A percentile compares a stretch with the other conserved stretches of the same genome.
These are phyloP conservation scores for Climacium dendroides DNA, from an alignment of 225 moss, liverwort and hornwort genomes.

Conservation along the genomic window DNA sequence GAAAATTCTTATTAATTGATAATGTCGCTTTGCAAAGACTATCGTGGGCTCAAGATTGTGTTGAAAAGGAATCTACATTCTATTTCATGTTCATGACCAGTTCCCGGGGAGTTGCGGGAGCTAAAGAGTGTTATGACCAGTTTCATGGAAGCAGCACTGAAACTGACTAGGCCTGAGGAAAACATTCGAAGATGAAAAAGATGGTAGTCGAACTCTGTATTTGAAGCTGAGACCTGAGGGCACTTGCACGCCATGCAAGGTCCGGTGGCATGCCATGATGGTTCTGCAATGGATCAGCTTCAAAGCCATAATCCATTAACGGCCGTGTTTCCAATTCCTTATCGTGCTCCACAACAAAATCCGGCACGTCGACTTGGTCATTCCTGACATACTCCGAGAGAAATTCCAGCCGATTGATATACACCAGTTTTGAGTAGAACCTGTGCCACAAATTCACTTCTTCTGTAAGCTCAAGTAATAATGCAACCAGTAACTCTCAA, in stretches of 20 bases:
- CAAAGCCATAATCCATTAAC: slow-evolving; percentile 54
- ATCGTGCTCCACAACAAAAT: slow-evolving; percentile 71
- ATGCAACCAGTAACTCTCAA: background rate
- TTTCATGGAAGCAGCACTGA: background rate
- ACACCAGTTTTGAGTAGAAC: slow-evolving; percentile 66
- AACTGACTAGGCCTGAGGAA: background rate
- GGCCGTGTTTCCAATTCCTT: slow-evolving; percentile 15
- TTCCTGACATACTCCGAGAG: slow-evolving; percentile 53
- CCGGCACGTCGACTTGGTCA: slow-evolving; percentile 68
- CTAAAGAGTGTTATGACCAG: background rate
- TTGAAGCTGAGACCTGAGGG: slow-evolving; percentile 1
- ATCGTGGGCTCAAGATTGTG: background rate
- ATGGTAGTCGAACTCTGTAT: background rate
- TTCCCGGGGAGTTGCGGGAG: background rate
- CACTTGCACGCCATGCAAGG: background rate
- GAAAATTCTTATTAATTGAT: background rate
- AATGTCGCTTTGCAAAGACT: background rate
- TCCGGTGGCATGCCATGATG: slow-evolving; percentile 4
- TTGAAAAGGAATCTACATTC: background rate
- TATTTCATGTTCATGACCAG: background rate
- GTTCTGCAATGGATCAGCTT: slow-evolving; percentile 33
- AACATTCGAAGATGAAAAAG: background rate
- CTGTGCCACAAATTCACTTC: slow-evolving; percentile 11
- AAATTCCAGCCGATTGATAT: slow-evolving; percentile 78
- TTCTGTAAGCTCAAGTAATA: background rate